Conservation (phyloP, 257 asterid genomes). For the Fraxinus excelsior region DNA sequence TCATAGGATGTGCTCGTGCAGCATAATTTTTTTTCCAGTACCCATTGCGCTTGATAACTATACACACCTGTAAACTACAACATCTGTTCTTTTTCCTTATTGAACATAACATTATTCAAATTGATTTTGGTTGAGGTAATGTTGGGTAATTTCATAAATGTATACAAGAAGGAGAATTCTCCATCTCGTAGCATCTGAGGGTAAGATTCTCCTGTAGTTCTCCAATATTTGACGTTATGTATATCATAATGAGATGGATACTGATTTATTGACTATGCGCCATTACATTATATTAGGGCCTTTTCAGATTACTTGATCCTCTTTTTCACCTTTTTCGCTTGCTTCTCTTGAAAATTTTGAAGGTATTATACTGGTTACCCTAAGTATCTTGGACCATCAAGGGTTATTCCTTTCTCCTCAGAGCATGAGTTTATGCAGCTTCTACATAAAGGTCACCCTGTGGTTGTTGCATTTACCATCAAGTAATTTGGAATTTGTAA, state of each 20-base stretch:
- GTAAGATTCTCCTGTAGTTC: not conserved
- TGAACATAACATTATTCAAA: not conserved
- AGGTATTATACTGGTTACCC: constrained; percentile 93
- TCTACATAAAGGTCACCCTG: constrained; percentile 89
- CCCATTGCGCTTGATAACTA: not conserved
- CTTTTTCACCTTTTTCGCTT: not conserved
- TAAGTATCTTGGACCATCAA: constrained; percentile 91
- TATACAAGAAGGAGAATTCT: not conserved
- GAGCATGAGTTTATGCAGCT: constrained; percentile 95
- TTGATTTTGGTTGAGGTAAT: not conserved
- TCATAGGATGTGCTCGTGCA: not conserved
- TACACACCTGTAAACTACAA: not conserved
- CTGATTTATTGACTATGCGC: not conserved
- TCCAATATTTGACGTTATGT: not conserved
- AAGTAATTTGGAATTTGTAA: constrained; percentile 47
- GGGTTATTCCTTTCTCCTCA: constrained; percentile 76
- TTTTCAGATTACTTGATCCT: constrained; percentile 9
- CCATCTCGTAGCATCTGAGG: not conserved
- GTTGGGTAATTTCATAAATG: not conserved
- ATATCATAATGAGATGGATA: constrained; percentile 1
- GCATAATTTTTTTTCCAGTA: not conserved
- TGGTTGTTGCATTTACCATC: constrained; percentile 92
- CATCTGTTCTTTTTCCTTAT: not conserved
- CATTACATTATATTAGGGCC: not conserved
- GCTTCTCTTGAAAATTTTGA: constrained; percentile 22